Base-by-base conservation (phyloP, 2,329 filamentous ascomycete genomes). In the Aschersonia sp. region DNA sequence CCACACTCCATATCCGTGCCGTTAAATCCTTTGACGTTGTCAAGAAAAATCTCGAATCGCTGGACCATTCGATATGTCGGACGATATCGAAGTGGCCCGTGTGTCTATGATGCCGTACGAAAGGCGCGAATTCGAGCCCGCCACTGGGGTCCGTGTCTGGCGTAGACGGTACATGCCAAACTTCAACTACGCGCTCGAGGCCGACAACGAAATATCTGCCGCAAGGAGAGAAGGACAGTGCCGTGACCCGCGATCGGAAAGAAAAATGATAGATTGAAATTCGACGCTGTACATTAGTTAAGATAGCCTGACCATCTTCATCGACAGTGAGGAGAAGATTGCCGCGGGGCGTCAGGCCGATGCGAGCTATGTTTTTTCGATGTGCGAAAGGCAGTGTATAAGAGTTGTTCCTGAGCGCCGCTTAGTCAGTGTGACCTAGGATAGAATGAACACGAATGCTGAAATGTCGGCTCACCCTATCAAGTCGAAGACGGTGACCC, bases 111-210 rank as follows among this genome's bases (percentile, higher is more conserved):
- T 97, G 86, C 54, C 85, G 76, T 45, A 96, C 82, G 58, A 98
- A 98, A 0, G 92, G 92, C 28, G 92, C 89, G 65, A 96, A 98
- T 58, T 97, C 89, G 48, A 97, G 73, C 53, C 89, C 87, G 51
- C 88, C 89, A 51, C 84, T 82, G 45, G 74, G 74, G 54, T 83
- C 85, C 30, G 84, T 76, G 53, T 89, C 87, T 3, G 91, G 91
- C 0, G 86, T 92, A 3, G 85, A 89, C 0, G 92, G 92, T 31
- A 94, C 94, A 58, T 92, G 85, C 92, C 92, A 98, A 55, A 97
- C 84, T 71, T 98, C 89, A 50, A 95, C 81, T 58, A 85, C 84
- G 58, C 91, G 78, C 38, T 89, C 91, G 30, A 96, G 71, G 43
- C 84, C 91, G 38, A 91, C 89, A 30, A 85, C 91, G 60, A 98